phyloP scores from a whole-genome alignment of 306 rosid species.

The Chamaecrista fasciculata region DNA sequence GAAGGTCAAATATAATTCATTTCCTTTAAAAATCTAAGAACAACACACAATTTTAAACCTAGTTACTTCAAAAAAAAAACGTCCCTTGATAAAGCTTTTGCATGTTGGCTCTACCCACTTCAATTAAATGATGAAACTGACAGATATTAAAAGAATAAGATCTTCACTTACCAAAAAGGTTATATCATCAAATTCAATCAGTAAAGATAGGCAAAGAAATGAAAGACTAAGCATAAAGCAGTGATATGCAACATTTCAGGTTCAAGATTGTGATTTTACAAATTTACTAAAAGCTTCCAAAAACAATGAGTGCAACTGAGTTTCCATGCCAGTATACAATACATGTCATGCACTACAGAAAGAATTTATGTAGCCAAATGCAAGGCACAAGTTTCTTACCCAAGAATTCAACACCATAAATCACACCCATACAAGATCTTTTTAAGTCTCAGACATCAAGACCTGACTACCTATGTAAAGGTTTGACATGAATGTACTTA shows the following conservation, averaged over 20 bases:
- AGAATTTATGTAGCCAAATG: conserved; percentile 32
- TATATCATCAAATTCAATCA: not conserved
- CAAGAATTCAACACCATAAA: conserved; percentile 26
- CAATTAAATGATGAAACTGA: too few species aligned
- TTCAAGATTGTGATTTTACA: conserved; percentile 44
- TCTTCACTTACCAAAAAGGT: not conserved
- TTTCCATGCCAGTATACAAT: conserved; percentile 35
- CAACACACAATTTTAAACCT: too few species aligned
- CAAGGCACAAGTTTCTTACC: conserved; percentile 27
- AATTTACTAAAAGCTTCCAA: conserved; percentile 27
- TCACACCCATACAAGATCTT: conserved; percentile 35
- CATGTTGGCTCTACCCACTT: too few species aligned
- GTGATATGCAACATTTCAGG: conserved; percentile 14
- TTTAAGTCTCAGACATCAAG: conserved; percentile 17
- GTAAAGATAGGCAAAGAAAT: not conserved
- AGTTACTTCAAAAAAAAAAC: too few species aligned
- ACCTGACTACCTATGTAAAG: conserved; percentile 26
- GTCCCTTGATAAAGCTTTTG: too few species aligned
- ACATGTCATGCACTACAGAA: conserved; percentile 30
- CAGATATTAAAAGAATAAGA: not conserved
- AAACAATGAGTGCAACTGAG: conserved; percentile 35
- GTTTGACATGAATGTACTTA: conserved; percentile 37
- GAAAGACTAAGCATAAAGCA: not conserved
- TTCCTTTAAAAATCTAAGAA: too few species aligned
- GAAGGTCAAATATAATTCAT: too few species aligned